Base-by-base conservation (phyloP, 2,329 filamentous ascomycete genomes). In the Spiromastix sp. region DNA sequence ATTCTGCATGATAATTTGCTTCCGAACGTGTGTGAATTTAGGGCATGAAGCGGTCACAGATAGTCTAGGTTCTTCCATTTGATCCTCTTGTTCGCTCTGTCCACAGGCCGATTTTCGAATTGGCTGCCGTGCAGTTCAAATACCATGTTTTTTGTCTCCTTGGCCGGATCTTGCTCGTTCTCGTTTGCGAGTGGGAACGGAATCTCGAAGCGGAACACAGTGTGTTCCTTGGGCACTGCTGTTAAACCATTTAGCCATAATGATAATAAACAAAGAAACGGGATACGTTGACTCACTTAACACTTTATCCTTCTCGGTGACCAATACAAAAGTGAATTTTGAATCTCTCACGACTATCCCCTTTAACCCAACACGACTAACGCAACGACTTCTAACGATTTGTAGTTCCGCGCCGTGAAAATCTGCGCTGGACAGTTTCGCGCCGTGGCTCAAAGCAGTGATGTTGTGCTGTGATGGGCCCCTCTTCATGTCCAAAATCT, bases 321-420 rank as follows among this genome's bases (percentile, higher is more conserved):
- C 71, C 42, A 98, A 63, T 56, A 93, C 83, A 59, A 96, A 84
- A 2, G 81, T 79, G 51, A 82, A 89, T 55, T 81, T 85, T 34
- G 82, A 80, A 63, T 98, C 91, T 55, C 84, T 78, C 26, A 95
- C 77, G 41, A 96, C 82, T 48, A 96, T 89, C 11, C 91, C 91
- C 48, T 69, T 74, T 36, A 89, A 61, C 0, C 91, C 89, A 1
- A 98, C 87, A 11, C 89, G 70, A 36, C 82, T 78, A 11, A 81
- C 74, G 55, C 87, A 95, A 19, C 74, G 64, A 56, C 86, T 91
- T 48, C 87, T 66, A 37, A 89, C 81, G 15, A 96, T 85, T 61
- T 86, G 77, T 13, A 95, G 57, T 47, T 77, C 66, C 11, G 89
- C 87, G 2, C 91, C 91, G 56, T 96, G 87, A 50, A 86, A 89